These are phyloP conservation scores for Sporothrix variecibatus DNA, from an alignment of 2,329 filamentous ascomycete genomes.

Conservation along the genomic window DNA sequence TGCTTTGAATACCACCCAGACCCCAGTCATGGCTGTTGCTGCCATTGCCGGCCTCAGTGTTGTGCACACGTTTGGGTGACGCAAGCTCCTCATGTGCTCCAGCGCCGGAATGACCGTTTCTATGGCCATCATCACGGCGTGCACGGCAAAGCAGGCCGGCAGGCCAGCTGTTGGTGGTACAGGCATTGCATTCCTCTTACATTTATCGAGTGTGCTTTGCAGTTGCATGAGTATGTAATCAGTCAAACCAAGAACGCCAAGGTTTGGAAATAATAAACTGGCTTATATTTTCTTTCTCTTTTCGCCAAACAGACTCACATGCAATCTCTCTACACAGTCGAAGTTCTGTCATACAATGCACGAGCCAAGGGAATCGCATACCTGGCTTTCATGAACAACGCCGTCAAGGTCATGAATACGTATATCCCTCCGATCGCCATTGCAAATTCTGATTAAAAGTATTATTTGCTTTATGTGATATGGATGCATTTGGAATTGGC, in stretches of 20 bases:
- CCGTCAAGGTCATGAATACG: slow-evolving; percentile 23
- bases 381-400: slow-evolving; percentile 23
- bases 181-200: slow-evolving; percentile 23
- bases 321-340: slow-evolving; percentile 23
- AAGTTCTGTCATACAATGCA: slow-evolving; percentile 22
- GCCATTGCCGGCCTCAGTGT: slow-evolving; percentile 7
- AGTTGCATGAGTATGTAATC: slow-evolving; percentile 18
- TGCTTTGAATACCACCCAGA: slow-evolving; percentile 14
- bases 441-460: slow-evolving; percentile 22
- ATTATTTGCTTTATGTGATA: slow-evolving; percentile 27
- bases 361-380: slow-evolving; percentile 25
- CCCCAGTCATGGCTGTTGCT: slow-evolving; percentile 17
- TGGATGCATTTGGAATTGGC: slow-evolving; percentile 22
- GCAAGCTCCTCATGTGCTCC: slow-evolving; percentile 21
- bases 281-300: neutral
- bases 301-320: slow-evolving; percentile 17
- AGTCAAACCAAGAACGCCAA: no score
- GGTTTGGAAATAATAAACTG: no score
- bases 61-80: slow-evolving; percentile 19
- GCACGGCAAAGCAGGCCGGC: slow-evolving; percentile 18
- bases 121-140: slow-evolving; percentile 24
- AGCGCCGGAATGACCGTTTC: slow-evolving; percentile 20
- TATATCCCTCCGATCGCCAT: slow-evolving; percentile 25
- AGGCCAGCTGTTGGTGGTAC: slow-evolving; percentile 22
- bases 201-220: slow-evolving; percentile 20